A percentile compares a stretch with the other conserved stretches of the same genome.
These are phyloP conservation scores for Basipetospora sp. DNA, from an alignment of 2,329 filamentous ascomycete species.

Conservation along the genomic window DNA sequence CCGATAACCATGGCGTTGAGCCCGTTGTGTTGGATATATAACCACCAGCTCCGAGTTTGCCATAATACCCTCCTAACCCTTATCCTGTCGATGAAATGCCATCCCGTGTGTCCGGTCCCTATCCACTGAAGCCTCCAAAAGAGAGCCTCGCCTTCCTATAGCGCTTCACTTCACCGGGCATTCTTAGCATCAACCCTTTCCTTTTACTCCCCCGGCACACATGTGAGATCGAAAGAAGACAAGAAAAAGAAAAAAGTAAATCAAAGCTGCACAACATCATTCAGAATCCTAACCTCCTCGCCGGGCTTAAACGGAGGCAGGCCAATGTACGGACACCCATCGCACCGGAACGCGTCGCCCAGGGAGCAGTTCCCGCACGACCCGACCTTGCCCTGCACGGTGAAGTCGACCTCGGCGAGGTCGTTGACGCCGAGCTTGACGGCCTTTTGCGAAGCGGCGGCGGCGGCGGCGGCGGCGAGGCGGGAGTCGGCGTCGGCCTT, in stretches of 20 bases:
- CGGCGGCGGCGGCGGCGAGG: constrained; percentile 32
- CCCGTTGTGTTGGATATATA: too few relatives aligned
- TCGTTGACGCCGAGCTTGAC: constrained; percentile 57
- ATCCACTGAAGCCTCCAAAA: too few relatives aligned
- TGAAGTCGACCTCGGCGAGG: constrained; percentile 84
- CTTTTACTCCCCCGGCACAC: too few relatives aligned
- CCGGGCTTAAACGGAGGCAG: constrained; percentile 93
- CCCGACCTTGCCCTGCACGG: constrained; percentile 89
- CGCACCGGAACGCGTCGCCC: constrained; percentile 74
- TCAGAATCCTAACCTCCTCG: constrained; percentile 78
- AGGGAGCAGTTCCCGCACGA: constrained; percentile 89
- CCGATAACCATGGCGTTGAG: too few relatives aligned
- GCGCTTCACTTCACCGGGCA: too few relatives aligned
- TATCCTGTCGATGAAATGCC: too few relatives aligned
- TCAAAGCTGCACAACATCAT: constrained; percentile 75
- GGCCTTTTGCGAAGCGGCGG: constrained; percentile 13
- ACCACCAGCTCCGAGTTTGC: too few relatives aligned
- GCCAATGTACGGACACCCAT: constrained; percentile 67
- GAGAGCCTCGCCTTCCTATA: too few relatives aligned
- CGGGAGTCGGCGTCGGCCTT: constrained; percentile 50
- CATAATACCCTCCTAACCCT: too few relatives aligned
- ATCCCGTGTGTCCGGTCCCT: too few relatives aligned
- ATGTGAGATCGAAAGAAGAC: neutral
- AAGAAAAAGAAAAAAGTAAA: constrained; percentile 1
- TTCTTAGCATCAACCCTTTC: too few relatives aligned